phyloP scores from a whole-genome alignment of 2,329 filamentous ascomycete genomes.

The Pseudogymnoascus sp. region DNA sequence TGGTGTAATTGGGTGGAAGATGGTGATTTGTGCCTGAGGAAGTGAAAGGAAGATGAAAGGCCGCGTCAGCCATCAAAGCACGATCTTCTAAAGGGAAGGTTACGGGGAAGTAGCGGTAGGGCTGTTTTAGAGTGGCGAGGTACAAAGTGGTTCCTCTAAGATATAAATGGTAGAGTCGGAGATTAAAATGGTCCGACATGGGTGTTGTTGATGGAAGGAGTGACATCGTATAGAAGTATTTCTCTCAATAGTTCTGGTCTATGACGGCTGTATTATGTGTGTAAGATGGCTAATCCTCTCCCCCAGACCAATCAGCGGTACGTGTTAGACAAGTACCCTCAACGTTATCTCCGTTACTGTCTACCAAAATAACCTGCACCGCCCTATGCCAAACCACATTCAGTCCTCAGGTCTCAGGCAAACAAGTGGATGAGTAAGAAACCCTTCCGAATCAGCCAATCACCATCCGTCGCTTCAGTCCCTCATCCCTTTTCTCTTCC shows the following conservation, averaged over 20 bases:
- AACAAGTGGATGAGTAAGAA: neutral
- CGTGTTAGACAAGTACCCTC: neutral
- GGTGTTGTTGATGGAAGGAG: neutral
- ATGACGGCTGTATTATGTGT: neutral
- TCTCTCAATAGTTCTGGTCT: neutral
- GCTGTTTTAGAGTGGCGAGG: constrained; percentile 7
- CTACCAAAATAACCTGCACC: constrained; percentile 5
- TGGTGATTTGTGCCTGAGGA: neutral
- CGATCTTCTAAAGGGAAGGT: neutral
- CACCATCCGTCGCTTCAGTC: neutral
- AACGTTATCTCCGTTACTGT: neutral
- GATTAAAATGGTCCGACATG: neutral
- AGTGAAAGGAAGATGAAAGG: neutral
- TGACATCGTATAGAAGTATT: neutral
- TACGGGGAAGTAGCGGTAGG: neutral
- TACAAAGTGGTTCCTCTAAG: neutral
- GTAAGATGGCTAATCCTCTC: neutral
- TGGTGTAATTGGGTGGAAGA: neutral
- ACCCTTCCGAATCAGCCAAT: neutral
- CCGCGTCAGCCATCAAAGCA: neutral
- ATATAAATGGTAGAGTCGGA: neutral
- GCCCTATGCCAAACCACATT: neutral
- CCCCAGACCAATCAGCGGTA: neutral
- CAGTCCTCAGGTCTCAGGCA: neutral
- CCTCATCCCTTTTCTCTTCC: neutral